These are phyloP conservation scores for Glarea lozoyensis DNA, from an alignment of 495 filamentous ascomycete genomes.

Conservation along the genomic window DNA sequence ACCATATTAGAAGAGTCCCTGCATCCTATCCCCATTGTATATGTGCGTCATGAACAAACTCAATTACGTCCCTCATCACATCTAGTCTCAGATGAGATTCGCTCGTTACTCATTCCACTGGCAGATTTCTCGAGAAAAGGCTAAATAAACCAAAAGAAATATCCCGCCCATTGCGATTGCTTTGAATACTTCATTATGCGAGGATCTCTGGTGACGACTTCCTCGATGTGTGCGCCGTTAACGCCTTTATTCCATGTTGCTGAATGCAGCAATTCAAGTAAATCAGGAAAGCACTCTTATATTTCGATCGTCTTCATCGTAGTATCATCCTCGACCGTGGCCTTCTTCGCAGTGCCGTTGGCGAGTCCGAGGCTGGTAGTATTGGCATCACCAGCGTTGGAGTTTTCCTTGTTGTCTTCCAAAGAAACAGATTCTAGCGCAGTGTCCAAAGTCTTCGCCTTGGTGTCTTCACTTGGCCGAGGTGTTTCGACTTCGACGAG, in stretches of 20 bases:
- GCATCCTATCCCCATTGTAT: no score
- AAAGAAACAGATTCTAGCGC: slow-evolving; percentile 18
- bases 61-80: no score
- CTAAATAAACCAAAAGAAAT: slow-evolving; percentile 8
- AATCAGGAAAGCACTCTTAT: slow-evolving; percentile 19
- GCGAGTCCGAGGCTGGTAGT: slow-evolving; percentile 15
- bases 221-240: slow-evolving; percentile 9
- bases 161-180: no score
- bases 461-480: slow-evolving; percentile 35
- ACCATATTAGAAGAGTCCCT: no score
- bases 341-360: slow-evolving; percentile 25
- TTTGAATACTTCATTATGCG: slow-evolving; percentile 11
- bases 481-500: slow-evolving; percentile 46
- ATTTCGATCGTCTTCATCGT: slow-evolving; percentile 54
- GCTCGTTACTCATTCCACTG: not conserved
- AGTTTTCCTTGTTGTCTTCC: slow-evolving; percentile 23
- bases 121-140: not conserved
- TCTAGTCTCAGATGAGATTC: no score
- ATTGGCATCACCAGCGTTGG: slow-evolving; percentile 17
- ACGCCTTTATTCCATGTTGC: slow-evolving; percentile 15
- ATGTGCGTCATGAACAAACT: no score
- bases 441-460: slow-evolving; percentile 14
- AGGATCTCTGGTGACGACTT: slow-evolving; percentile 7
- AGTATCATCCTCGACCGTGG: slow-evolving; percentile 30
- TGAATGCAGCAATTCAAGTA: slow-evolving; percentile 6